phyloP scores from a whole-genome alignment of 768 basidiomycete species.

The Xanthoconium purpureum region DNA sequence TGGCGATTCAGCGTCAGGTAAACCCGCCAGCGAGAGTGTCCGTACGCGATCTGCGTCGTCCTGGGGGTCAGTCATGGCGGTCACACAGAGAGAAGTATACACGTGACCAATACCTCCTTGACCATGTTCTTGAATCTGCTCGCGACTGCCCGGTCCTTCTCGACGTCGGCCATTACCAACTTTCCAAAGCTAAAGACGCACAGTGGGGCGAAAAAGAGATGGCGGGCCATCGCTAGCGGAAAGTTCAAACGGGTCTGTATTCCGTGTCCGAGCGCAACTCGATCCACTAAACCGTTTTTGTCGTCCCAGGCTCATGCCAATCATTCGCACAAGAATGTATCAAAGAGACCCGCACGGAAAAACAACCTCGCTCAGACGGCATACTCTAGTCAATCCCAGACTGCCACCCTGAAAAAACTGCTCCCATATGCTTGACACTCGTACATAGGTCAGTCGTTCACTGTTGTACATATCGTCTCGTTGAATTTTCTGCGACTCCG shows the following conservation, averaged over 20 bases:
- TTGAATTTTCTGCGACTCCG: background rate
- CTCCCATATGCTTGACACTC: conserved; percentile 60
- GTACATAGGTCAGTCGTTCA: conserved; percentile 16
- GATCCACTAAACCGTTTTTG: background rate
- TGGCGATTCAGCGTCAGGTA: background rate
- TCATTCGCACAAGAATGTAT: conserved; percentile 69
- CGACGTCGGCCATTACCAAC: conserved; percentile 50
- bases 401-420: conserved; percentile 63
- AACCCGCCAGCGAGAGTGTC: background rate
- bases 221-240: conserved; percentile 66
- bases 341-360: conserved; percentile 62
- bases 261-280: background rate
- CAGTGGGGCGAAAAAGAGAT: conserved; percentile 78
- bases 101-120: conserved; percentile 22
- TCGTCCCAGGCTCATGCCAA: conserved; percentile 58
- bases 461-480: no score
- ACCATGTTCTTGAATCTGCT: conserved; percentile 28
- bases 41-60: conserved; percentile 81
- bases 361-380: conserved; percentile 64
- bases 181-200: conserved; percentile 82
- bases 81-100: background rate
- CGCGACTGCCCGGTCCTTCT: conserved; percentile 47
- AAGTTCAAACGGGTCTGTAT: conserved; percentile 70
- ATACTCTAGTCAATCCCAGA: conserved; percentile 64
- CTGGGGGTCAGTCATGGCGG: conserved; percentile 47